Evolutionary conservation across 2,329 filamentous ascomycete species (phyloP).

Genomic region (Xylariaceae sp.): DNA sequence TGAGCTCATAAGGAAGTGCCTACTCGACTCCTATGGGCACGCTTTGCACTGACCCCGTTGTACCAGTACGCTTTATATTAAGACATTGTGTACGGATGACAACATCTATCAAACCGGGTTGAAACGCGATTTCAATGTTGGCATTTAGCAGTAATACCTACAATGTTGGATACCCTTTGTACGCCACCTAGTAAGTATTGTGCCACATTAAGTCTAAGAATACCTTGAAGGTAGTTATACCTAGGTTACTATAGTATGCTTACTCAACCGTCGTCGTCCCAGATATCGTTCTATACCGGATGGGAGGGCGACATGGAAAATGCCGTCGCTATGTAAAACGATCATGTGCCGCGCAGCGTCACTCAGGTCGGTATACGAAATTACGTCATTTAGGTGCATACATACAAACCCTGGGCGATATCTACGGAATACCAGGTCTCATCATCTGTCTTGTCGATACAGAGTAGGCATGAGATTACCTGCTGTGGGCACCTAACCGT

Average conservation of each 20-base stretch:
- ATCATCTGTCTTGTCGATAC: too few species aligned
- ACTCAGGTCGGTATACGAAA: neutral
- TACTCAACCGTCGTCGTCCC: too few species aligned
- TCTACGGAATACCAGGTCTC: too few species aligned
- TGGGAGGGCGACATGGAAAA: conserved; percentile 9
- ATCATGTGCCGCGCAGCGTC: neutral
- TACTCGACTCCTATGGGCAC: neutral
- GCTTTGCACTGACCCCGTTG: neutral
- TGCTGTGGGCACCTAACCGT: too few species aligned
- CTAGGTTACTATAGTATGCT: too few species aligned
- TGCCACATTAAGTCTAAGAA: too few species aligned
- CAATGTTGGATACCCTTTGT: neutral
- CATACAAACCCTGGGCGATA: neutral
- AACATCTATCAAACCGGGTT: neutral
- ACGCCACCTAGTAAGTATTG: neutral
- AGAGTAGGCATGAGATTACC: too few species aligned
- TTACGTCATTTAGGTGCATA: neutral
- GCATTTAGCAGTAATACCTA: neutral
- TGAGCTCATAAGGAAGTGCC: conserved; percentile 12
- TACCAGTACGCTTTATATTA: neutral
- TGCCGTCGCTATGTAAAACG: conserved; percentile 4
- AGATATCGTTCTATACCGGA: neutral
- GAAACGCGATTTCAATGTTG: neutral
- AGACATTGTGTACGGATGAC: neutral
- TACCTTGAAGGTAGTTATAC: too few species aligned